Base-by-base conservation (phyloP, 257 asterid species). In the Paulownia fortunei region DNA sequence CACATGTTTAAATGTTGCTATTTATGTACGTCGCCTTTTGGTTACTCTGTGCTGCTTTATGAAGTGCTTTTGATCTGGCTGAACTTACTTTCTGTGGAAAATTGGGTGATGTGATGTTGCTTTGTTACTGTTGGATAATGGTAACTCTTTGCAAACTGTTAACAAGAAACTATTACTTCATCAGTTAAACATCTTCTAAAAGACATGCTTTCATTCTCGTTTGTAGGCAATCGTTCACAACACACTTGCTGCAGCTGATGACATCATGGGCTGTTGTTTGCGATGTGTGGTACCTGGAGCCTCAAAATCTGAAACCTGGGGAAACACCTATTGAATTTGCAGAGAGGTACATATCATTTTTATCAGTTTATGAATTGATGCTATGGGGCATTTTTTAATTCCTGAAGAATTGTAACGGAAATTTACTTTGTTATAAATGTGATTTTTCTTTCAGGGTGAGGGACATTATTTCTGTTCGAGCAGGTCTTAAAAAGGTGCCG, bases 221-320 rank as follows among this genome's bases (percentile, higher is more conserved):
- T 79, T 78, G 85, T 89, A 93, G 98, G 83, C 98, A 93, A 79
- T 96, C 99, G 73, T 96, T 93, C 87, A 93, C 97, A 63, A 92
- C 63, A 65, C 99, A 96, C 82, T 84, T 96, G 84, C 78, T 93
- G 90, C 99, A 96, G 88, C 97, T 96, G 74, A 96, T 96, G 99
- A 92, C 98, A 69, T 96, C 99, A 6, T 93, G 99, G 99, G 99
- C 98, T 79, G 98, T 96, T 74, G 99, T 96, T 79, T 96, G 99
- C 77, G 97, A 96, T 80, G 99, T 96, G 69, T 96, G 98, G 99
- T 96, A 93, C 87, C 80, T 96, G 84, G 98, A 93, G 83, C 98
- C 99, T 82, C 98, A 96, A 81, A 93, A 86, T 83, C 85, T 90
- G 76, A 92, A 81, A 79, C 97, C 97, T 18, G 97, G 94, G 30